phyloP scores from a whole-genome alignment of 2,329 filamentous ascomycete genomes.

The Pseudogymnoascus pannorum region DNA sequence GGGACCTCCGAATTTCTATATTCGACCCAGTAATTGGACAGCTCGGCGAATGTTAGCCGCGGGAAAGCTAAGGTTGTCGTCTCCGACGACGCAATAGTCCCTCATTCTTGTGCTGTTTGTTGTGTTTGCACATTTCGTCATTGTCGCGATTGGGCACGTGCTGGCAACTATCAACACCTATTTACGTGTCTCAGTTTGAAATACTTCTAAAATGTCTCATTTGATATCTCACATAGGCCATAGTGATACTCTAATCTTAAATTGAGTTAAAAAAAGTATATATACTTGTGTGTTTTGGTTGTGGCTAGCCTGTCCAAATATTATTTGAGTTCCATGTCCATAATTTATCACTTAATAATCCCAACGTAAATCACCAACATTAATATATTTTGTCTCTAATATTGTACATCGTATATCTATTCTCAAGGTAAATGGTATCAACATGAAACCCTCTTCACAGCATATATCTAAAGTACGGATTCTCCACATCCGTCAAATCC shows the following conservation, averaged over 20 bases:
- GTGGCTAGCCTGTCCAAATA: background rate
- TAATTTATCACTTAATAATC: background rate
- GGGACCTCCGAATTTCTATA: background rate
- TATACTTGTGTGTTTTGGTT: background rate
- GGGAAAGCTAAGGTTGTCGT: constrained; percentile 28
- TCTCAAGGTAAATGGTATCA: background rate
- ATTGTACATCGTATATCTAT: background rate
- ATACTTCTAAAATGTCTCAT: background rate
- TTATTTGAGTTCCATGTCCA: background rate
- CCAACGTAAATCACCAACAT: background rate
- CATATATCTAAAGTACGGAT: constrained; percentile 56
- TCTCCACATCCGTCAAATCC: constrained; percentile 62
- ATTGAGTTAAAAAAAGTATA: background rate
- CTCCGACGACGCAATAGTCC: constrained; percentile 36
- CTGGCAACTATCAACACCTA: background rate
- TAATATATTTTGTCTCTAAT: background rate
- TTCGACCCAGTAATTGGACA: background rate
- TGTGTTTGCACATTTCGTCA: constrained; percentile 4
- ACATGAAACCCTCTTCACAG: constrained; percentile 11
- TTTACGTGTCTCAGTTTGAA: background rate
- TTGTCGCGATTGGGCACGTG: background rate
- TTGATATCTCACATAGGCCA: background rate
- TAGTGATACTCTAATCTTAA: background rate
- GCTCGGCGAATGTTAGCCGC: background rate
- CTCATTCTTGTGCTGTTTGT: background rate